These are phyloP conservation scores for Encephalitozoon intestinalis DNA, from an alignment of 371 early-diverging fungal species.

Conservation along the genomic window DNA sequence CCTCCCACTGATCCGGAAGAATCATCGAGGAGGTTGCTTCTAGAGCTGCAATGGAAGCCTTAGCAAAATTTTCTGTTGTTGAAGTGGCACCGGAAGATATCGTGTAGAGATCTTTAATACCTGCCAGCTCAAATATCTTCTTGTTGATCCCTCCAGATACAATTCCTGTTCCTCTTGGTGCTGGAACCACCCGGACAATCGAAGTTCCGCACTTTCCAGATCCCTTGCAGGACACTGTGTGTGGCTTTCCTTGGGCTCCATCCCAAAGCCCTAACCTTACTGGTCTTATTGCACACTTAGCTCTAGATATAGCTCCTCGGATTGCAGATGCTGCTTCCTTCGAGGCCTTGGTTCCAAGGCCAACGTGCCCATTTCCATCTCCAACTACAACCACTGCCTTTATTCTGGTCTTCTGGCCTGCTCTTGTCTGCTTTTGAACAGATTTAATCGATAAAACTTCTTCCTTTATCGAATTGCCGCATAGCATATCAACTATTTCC, in stretches of 20 bases:
- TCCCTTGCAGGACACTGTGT: constrained; percentile 95
- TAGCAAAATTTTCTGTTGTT: constrained; percentile 87
- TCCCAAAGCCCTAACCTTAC: constrained; percentile 99
- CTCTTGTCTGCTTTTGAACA: constrained; percentile 99
- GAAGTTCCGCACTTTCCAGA: constrained; percentile 97
- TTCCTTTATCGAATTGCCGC: constrained; percentile 77
- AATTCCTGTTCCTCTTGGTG: constrained; percentile 96
- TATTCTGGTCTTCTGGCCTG: constrained; percentile 98
- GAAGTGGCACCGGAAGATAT: constrained; percentile 75
- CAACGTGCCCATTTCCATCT: constrained; percentile 90
- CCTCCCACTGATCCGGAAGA: constrained; percentile 87
- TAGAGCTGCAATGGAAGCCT: constrained; percentile 94
- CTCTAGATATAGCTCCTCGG: constrained; percentile 90
- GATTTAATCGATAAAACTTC: constrained; percentile 98
- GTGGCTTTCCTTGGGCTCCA: constrained; percentile 82
- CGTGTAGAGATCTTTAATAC: constrained; percentile 95
- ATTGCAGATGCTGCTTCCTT: constrained; percentile 97
- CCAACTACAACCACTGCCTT: constrained; percentile 98
- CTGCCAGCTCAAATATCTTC: constrained; percentile 91
- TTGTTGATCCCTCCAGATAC: constrained; percentile 90
- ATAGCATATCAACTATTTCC: constrained; percentile 92
- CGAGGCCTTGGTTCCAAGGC: constrained; percentile 95
- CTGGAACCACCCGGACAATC: constrained; percentile 81
- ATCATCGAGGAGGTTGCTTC: constrained; percentile 89
- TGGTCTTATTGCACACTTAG: constrained; percentile 91